Base-by-base conservation (phyloP, 2,329 filamentous ascomycete species). In the Colletotrichum phormii region DNA sequence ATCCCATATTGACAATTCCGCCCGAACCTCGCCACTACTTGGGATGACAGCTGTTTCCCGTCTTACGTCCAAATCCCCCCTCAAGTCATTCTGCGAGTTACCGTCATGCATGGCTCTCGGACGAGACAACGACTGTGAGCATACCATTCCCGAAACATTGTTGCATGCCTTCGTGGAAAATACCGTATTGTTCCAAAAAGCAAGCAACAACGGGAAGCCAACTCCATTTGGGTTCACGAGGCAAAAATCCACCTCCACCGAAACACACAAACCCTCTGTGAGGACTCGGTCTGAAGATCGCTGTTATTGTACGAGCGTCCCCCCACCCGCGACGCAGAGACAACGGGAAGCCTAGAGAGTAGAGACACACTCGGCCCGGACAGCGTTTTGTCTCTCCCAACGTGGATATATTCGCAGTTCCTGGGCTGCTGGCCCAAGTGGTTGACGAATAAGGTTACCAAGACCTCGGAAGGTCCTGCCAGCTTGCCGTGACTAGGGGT, bases 371-470 rank as follows among this genome's bases (percentile, higher is more conserved):
- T 46, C 42, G 31, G 24, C 5, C 46, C 33, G 26, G 8, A 46
- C 24, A 26, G 24, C 51, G 31, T 42, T 54, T 37, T 13, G 35
- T 33, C 22, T 33, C 46, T 37, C n/a, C 12, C 13, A 9, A 5
- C 29, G 29, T 51, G 22, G 64, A 67, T 18, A 22, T 31, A 18
- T 12, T 61, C 15, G 4, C 22, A 58, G 1, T 11, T 33, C 22
- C 33, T 8, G 31, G 18, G 29, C 11, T 59, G 9, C 7, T 60
- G 24, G 24, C 54, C 29, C n/a, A 68, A 64, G 26, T 59, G 42
- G 29, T 22, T 4, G 22, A 54, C 29, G 15, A 54, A 59, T 61
- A 64, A 51, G 22, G 35, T 62, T 71, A 51, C 71, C 71, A 60
- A 42, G 37, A 13, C 60, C 61, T 57, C 33, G 46, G 60, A 70